Evolutionary conservation across 306 rosid species (phyloP).

Genomic region (Myrica gale): DNA sequence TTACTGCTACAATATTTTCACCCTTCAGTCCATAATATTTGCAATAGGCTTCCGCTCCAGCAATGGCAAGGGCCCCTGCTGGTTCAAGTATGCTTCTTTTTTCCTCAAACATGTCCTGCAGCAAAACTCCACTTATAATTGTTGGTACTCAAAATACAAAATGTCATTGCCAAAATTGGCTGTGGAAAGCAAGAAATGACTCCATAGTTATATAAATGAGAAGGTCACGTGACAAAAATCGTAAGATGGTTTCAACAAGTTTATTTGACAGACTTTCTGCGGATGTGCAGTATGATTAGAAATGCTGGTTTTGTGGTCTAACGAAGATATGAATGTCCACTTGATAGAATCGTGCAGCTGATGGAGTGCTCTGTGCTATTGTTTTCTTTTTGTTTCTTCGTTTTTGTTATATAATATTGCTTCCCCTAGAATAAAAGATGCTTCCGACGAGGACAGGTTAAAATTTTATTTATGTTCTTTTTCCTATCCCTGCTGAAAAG

Average conservation of each 20-base stretch:
- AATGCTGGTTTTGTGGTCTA: too few relatives aligned
- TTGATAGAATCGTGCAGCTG: too few relatives aligned
- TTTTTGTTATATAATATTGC: too few relatives aligned
- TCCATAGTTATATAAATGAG: neutral
- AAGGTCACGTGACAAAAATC: neutral
- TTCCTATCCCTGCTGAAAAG: neutral
- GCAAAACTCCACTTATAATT: neutral
- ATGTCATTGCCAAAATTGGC: neutral
- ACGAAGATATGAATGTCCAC: too few relatives aligned
- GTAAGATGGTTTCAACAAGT: too few relatives aligned
- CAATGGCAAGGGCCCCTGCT: conserved; percentile 61
- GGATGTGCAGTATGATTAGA: neutral
- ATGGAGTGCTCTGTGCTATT: too few relatives aligned
- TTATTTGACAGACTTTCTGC: too few relatives aligned
- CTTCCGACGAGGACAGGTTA: neutral
- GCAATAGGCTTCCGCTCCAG: conserved; percentile 62
- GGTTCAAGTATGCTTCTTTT: conserved; percentile 58
- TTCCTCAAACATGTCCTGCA: conserved; percentile 62
- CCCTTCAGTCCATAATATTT: conserved; percentile 54
- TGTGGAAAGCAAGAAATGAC: conserved; percentile 1
- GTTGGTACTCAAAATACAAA: neutral
- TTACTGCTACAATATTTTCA: conserved; percentile 51
- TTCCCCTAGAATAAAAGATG: neutral
- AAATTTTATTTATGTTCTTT: neutral
- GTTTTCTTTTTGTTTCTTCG: too few relatives aligned